phyloP scores from a whole-genome alignment of 371 early-diverging fungal species.

The Mucor sp. region DNA sequence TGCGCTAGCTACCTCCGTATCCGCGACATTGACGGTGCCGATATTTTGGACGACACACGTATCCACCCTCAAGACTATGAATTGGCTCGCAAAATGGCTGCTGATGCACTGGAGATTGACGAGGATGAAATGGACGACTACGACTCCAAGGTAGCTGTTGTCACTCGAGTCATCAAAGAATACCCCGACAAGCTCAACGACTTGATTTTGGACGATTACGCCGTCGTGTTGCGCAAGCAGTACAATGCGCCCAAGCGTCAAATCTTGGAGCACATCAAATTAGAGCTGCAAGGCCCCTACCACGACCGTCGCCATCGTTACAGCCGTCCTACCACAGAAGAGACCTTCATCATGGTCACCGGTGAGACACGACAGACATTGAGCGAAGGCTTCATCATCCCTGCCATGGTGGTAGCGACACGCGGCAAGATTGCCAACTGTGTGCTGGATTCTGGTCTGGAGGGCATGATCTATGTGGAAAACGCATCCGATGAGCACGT shows the following conservation, averaged over 20 bases:
- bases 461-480: slow-evolving; percentile 76
- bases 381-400: slow-evolving; percentile 64
- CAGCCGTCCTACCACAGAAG: slow-evolving; percentile 58
- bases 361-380: slow-evolving; percentile 80
- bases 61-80: slow-evolving; percentile 97
- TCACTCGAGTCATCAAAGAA: slow-evolving; percentile 81
- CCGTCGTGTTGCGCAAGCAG: slow-evolving; percentile 75
- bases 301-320: slow-evolving; percentile 75
- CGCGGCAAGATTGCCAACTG: slow-evolving; percentile 77
- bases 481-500: slow-evolving; percentile 66
- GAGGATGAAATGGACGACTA: slow-evolving; percentile 80
- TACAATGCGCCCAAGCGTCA: slow-evolving; percentile 78
- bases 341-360: slow-evolving; percentile 86
- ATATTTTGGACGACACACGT: slow-evolving; percentile 93
- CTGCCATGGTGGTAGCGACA: slow-evolving; percentile 64
- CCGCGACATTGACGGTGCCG: slow-evolving; percentile 52
- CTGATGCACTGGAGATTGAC: slow-evolving; percentile 94
- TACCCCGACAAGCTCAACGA: slow-evolving; percentile 82
- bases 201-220: slow-evolving; percentile 90
- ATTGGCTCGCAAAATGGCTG: slow-evolving; percentile 96
- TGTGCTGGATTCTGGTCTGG: slow-evolving; percentile 81
- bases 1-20: slow-evolving; percentile 92
- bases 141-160: slow-evolving; percentile 54
- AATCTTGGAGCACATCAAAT: slow-evolving; percentile 82
- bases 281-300: slow-evolving; percentile 86